Conservation (phyloP, 2,329 filamentous ascomycete species). For the Ustulina deusta region DNA sequence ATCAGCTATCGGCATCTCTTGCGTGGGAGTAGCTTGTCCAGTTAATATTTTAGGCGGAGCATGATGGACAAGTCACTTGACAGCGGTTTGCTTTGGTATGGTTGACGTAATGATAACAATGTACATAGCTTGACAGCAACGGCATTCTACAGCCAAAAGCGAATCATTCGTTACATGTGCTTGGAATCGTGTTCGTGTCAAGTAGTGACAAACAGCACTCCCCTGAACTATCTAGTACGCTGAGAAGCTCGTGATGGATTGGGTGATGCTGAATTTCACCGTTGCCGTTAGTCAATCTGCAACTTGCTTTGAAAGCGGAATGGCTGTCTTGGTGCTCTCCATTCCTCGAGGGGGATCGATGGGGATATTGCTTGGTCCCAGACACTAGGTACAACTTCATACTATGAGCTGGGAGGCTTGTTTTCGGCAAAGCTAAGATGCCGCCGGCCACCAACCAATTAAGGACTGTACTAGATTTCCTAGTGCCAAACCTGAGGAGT, state of each 20-base stretch:
- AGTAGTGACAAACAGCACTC: neutral
- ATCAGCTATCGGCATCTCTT: constrained; percentile 35
- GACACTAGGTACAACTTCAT: neutral
- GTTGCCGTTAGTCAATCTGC: neutral
- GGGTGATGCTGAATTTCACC: neutral
- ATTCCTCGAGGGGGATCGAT: neutral
- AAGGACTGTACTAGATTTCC: neutral
- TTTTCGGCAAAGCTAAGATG: neutral
- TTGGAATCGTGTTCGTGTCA: neutral
- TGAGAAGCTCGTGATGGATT: neutral
- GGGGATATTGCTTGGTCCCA: neutral
- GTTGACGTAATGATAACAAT: constrained; percentile 32
- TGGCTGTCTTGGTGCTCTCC: neutral
- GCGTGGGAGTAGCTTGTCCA: constrained; percentile 9
- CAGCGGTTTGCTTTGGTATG: constrained; percentile 9
- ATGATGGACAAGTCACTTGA: constrained; percentile 23
- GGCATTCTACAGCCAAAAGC: neutral
- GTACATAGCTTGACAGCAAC: constrained; percentile 37
- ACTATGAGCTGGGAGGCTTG: neutral
- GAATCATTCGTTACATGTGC: neutral
- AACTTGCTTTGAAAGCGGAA: neutral
- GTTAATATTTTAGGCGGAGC: constrained; percentile 5
- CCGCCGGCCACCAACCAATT: neutral
- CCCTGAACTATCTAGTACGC: neutral
- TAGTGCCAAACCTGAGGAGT: neutral